Evolutionary conservation across 2,329 filamentous ascomycete genomes (phyloP).

Genomic region (Ophiosphaerella herpotricha): DNA sequence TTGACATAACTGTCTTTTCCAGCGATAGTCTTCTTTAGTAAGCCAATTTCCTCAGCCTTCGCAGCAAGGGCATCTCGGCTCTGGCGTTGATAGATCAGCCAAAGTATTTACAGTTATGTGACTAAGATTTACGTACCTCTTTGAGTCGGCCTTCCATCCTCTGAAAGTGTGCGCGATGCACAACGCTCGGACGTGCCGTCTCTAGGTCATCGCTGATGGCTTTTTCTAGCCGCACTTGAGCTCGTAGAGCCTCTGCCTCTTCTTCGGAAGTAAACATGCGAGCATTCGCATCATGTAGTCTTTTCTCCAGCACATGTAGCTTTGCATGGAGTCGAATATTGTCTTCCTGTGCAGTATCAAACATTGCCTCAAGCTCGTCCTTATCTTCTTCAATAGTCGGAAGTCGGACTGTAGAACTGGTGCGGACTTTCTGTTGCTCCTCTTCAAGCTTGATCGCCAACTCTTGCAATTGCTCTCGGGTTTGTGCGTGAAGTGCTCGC

Average conservation of each 20-base stretch:
- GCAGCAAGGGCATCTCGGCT: constrained; percentile 19
- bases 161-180: constrained; percentile 41
- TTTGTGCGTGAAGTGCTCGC: constrained; percentile 31
- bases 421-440: constrained; percentile 5
- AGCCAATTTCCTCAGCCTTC: constrained; percentile 29
- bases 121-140: constrained; percentile 11
- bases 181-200: constrained; percentile 35
- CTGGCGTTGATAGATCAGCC: background rate
- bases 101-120: background rate
- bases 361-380: constrained; percentile 42
- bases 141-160: constrained; percentile 39
- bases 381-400: constrained; percentile 42
- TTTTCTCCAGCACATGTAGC: constrained; percentile 34
- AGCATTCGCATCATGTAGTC: constrained; percentile 34
- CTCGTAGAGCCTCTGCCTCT: constrained; percentile 27
- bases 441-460: constrained; percentile 19
- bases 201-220: constrained; percentile 36
- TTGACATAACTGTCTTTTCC: constrained; percentile 27
- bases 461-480: constrained; percentile 31
- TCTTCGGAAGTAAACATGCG: constrained; percentile 31
- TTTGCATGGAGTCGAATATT: constrained; percentile 38
- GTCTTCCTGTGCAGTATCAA: constrained; percentile 41
- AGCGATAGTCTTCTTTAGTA: constrained; percentile 13
- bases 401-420: constrained; percentile 19
- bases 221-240: constrained; percentile 32